phyloP scores from a whole-genome alignment of 2,329 filamentous ascomycete species.

The Chaetomium globosum region DNA sequence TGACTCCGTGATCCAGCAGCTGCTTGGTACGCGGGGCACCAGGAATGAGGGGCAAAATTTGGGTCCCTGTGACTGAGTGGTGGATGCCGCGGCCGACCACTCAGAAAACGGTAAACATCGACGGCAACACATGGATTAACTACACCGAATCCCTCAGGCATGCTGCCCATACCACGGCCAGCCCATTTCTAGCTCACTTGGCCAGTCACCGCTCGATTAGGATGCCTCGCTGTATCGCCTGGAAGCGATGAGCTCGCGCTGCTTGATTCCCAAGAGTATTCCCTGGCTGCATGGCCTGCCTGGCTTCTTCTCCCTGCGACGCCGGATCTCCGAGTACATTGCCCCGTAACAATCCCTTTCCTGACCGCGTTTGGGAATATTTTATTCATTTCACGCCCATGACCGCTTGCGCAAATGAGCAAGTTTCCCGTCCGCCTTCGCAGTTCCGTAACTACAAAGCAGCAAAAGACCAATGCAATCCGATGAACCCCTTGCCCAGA shows the following conservation, averaged over 20 bases:
- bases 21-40: too few species aligned
- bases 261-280: slow-evolving; percentile 28
- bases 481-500: slow-evolving; percentile 66
- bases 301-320: slow-evolving; percentile 23
- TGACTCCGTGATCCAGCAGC: too few species aligned
- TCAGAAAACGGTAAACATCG: too few species aligned
- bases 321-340: slow-evolving; percentile 22
- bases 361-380: slow-evolving; percentile 39
- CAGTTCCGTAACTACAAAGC: slow-evolving; percentile 45
- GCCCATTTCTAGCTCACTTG: slow-evolving; percentile 12
- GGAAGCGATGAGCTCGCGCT: slow-evolving; percentile 25
- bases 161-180: slow-evolving; percentile 1
- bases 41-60: too few species aligned
- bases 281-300: slow-evolving; percentile 28
- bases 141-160: background rate
- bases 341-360: slow-evolving; percentile 26
- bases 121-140: too few species aligned
- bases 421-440: slow-evolving; percentile 51
- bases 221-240: slow-evolving; percentile 21
- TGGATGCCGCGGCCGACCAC: too few species aligned
- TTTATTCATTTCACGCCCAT: slow-evolving; percentile 51
- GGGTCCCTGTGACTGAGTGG: too few species aligned
- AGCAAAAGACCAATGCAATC: slow-evolving; percentile 61
- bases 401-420: slow-evolving; percentile 52
- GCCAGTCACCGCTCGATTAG: slow-evolving; percentile 18